These are phyloP conservation scores for Termitomyces sp. DNA, from an alignment of 768 basidiomycete genomes.

Conservation along the genomic window DNA sequence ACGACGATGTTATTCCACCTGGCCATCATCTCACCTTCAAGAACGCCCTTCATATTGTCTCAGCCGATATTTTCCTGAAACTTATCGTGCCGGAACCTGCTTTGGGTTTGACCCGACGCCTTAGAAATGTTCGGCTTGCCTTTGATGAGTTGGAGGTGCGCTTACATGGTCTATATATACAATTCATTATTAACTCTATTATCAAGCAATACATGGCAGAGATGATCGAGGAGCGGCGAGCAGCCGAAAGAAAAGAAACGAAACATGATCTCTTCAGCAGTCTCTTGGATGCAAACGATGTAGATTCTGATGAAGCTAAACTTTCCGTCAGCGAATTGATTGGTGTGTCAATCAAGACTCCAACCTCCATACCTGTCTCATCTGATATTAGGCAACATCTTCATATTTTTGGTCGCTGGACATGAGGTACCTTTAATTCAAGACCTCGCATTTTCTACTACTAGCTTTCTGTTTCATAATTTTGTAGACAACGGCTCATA, in stretches of 20 bases:
- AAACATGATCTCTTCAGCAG: slow-evolving; percentile 51
- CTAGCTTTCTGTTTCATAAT: neutral
- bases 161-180: neutral
- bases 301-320: slow-evolving; percentile 27
- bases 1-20: slow-evolving; percentile 31
- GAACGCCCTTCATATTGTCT: slow-evolving; percentile 41
- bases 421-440: slow-evolving; percentile 41
- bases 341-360: slow-evolving; percentile 17
- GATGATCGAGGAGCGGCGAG: slow-evolving; percentile 46
- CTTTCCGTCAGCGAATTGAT: slow-evolving; percentile 43
- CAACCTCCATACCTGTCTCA: neutral
- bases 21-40: slow-evolving; percentile 49
- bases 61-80: slow-evolving; percentile 33
- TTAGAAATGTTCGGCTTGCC: slow-evolving; percentile 29
- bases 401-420: slow-evolving; percentile 55
- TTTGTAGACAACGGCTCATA: slow-evolving; percentile 35
- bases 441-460: too few relatives aligned
- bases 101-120: slow-evolving; percentile 29
- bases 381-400: slow-evolving; percentile 35
- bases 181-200: neutral
- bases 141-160: slow-evolving; percentile 42
- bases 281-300: slow-evolving; percentile 47
- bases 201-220: slow-evolving; percentile 43
- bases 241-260: slow-evolving; percentile 30
- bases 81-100: slow-evolving; percentile 37